Percentiles rank a stretch among this genome's conserved stretches.
phyloP scores from a whole-genome alignment of 2,329 filamentous ascomycete species.

The Akanthomyces muscarius region DNA sequence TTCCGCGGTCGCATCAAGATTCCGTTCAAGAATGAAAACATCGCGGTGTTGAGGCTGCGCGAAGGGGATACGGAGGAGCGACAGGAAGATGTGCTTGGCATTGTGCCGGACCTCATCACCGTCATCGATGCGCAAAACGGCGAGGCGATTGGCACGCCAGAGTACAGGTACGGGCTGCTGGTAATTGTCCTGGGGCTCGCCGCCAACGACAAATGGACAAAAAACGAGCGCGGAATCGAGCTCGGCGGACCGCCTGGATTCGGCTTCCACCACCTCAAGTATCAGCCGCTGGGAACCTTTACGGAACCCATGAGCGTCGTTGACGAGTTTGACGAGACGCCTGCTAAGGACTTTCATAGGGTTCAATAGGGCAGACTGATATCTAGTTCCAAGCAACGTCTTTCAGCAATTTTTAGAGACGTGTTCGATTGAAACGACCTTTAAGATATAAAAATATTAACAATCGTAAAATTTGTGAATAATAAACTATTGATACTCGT shows the following conservation, averaged over 20 bases:
- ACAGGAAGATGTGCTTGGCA: conserved; percentile 43
- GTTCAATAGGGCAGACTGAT: not conserved
- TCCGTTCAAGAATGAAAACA: conserved; percentile 72
- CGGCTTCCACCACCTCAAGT: conserved; percentile 44
- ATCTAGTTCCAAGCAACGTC: no score
- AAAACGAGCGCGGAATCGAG: conserved; percentile 42
- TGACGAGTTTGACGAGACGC: conserved; percentile 38
- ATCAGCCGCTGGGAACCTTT: conserved; percentile 45
- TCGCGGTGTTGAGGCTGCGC: conserved; percentile 47
- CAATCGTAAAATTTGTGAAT: not conserved
- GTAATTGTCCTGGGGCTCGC: conserved; percentile 47
- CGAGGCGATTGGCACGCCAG: conserved; percentile 52
- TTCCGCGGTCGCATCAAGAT: conserved; percentile 54
- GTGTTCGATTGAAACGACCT: no score
- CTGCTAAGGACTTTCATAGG: no score
- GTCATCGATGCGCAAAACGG: conserved; percentile 55
- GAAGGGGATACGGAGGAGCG: conserved; percentile 33
- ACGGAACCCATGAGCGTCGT: conserved; percentile 49
- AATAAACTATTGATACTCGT: not conserved
- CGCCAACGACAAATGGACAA: conserved; percentile 43
- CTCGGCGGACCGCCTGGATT: conserved; percentile 48
- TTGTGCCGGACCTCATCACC: conserved; percentile 54
- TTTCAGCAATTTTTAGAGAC: no score
- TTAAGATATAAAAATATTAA: not conserved
- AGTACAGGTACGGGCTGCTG: conserved; percentile 51